phyloP scores from a whole-genome alignment of 1,284 basidiomycete species.

The Ganoderma meredithae region DNA sequence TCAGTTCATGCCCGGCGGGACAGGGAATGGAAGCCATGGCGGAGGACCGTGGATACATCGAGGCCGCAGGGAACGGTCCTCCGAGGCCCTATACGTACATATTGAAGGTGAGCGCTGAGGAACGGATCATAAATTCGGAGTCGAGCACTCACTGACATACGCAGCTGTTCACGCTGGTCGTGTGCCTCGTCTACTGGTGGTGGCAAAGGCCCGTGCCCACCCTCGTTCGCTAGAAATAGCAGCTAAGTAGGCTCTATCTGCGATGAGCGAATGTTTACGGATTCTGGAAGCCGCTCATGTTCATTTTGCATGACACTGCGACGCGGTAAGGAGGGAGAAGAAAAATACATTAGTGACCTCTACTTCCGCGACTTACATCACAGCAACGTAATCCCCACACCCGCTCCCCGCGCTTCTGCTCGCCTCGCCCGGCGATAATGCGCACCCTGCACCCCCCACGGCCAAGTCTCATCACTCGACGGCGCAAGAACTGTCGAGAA shows the following conservation, averaged over 20 bases:
- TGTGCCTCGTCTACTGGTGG: not conserved
- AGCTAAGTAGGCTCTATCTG: not conserved
- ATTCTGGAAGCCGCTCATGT: not conserved
- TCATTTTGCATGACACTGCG: not conserved
- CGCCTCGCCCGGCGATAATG: not conserved
- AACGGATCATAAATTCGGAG: not conserved
- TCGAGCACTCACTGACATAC: not conserved
- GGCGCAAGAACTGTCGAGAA: not conserved
- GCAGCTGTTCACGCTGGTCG: not conserved
- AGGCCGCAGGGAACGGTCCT: not conserved
- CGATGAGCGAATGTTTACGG: not conserved
- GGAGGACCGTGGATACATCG: not conserved
- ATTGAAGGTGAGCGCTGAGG: not conserved
- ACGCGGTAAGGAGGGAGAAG: not conserved
- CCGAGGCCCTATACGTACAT: not conserved
- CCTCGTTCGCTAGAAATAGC: not conserved
- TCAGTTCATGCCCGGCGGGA: not conserved
- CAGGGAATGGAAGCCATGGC: not conserved
- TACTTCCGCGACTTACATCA: constrained; percentile 1
- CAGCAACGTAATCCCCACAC: not conserved
- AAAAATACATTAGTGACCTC: not conserved
- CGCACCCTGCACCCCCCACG: not conserved
- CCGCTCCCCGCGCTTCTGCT: not conserved
- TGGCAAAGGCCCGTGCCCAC: not conserved
- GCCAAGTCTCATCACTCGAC: not conserved